Conservation (phyloP, 805 yeast species). For the Lipomyces anomalus region DNA sequence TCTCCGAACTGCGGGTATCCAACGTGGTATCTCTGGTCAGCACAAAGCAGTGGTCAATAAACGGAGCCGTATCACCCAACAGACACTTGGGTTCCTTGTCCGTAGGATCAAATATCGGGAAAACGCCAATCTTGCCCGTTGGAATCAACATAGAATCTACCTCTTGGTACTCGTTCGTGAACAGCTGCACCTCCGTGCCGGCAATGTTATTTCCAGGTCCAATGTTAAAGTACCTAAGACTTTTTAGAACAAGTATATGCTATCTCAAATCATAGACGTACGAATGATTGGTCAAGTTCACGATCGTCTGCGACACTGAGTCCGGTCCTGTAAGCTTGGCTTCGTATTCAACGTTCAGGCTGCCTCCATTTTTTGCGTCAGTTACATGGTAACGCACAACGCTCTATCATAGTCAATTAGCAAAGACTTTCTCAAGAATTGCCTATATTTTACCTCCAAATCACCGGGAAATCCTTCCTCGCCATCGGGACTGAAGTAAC, state of each 20-base stretch:
- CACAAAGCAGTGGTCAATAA: conserved; percentile 48
- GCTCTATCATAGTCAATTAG: too few species aligned
- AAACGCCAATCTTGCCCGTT: conserved; percentile 41
- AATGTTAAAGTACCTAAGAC: too few species aligned
- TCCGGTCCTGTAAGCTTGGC: conserved; percentile 35
- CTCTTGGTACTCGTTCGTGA: conserved; percentile 39
- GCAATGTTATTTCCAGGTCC: conserved; percentile 32
- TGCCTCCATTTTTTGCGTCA: conserved; percentile 30
- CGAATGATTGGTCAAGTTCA: conserved; percentile 58
- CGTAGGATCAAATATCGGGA: conserved; percentile 29
- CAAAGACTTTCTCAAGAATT: too few species aligned
- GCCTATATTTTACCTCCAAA: too few species aligned
- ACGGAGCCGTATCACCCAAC: conserved; percentile 33
- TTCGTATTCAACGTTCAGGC: conserved; percentile 47
- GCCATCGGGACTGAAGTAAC: conserved; percentile 42
- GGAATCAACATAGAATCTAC: conserved; percentile 41
- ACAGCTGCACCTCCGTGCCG: conserved; percentile 39
- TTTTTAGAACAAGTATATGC: too few species aligned
- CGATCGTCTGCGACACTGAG: conserved; percentile 42
- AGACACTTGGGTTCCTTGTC: conserved; percentile 23
- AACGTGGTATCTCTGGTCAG: conserved; percentile 34
- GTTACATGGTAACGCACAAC: conserved; percentile 43
- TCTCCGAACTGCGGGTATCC: conserved; percentile 47
- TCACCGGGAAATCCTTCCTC: conserved; percentile 59
- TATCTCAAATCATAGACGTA: too few species aligned